Evolutionary conservation across 495 filamentous ascomycete genomes (phyloP), one percentile per base, ranked within the genome.

Genomic region (Aspergillus sparsus): DNA sequence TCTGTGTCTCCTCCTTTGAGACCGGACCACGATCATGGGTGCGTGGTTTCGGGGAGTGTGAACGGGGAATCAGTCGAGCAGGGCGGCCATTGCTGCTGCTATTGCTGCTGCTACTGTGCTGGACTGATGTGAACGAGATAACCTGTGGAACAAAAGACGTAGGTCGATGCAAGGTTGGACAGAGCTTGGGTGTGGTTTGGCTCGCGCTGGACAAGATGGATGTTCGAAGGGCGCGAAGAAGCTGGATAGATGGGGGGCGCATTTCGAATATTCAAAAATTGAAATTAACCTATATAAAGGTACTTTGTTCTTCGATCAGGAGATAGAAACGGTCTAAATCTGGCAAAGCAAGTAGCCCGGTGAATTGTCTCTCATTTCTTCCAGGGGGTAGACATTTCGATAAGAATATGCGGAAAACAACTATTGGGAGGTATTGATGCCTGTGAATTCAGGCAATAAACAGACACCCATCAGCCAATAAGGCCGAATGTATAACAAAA

Each of bases 1-100:
- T 94, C 62, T 86, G 82, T 0, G 85, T 88, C 46, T 81, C 74
- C 76, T 89, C 86, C 34, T 73, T 71, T 37, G 82, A 86, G 18
- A 68, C 52, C 1, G 85, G 85, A 45, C 85, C 86, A 51, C 86
- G 84, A 71, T 87, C 82, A 53, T 69, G 77, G 21, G 68, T 77
- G 16, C 71, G 46, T 9, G 77, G 76, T 53, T 77, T 78, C 49
- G 70, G 55, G 12, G 72, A 54, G 56, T 80, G 77, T 0, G 74
- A 55, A 42, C 76, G 77, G 2, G 77, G 66, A 49, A 78, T 66
- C 67, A 80, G 71, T 34, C 74, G 77, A 9, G 67, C 42, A 41
- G 71, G 69, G 12, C 70, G 71, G 55, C 56, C 52, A 35, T 55
- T 31, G 35, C 58, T 61, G 68, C 70, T 77, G 61, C 69, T 66